A percentile compares a stretch with the other conserved stretches of the same genome.
Conservation (phyloP, 208 protist genomes). For the Trypanosoma avium region DNA sequence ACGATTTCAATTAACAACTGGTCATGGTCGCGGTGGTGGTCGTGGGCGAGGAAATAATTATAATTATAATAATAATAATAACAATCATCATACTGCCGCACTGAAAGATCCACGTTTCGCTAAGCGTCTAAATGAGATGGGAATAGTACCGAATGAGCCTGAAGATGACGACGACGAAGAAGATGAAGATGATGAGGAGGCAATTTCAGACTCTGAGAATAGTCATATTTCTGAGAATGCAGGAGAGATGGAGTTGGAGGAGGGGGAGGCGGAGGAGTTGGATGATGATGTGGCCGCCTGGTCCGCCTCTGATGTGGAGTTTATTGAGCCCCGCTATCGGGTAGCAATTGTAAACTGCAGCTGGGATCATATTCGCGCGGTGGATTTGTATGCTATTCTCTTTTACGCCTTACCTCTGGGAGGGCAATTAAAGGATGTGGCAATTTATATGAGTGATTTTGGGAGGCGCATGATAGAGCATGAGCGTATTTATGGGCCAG, state of each 20-base stretch:
- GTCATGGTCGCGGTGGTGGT: constrained; percentile 9
- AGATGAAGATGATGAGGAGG: constrained; percentile 32
- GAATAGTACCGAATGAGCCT: not conserved
- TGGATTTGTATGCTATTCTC: constrained; percentile 96
- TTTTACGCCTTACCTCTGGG: constrained; percentile 94
- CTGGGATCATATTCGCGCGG: constrained; percentile 94
- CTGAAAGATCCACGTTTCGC: constrained; percentile 71
- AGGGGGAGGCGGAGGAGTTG: constrained; percentile 24
- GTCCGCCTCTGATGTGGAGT: constrained; percentile 73
- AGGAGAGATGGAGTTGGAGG: constrained; percentile 9
- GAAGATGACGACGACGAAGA: constrained; percentile 31
- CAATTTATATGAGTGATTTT: constrained; percentile 95
- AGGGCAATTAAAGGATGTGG: constrained; percentile 89
- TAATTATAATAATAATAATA: not conserved
- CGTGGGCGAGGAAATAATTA: not conserved
- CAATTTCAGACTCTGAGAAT: constrained; percentile 17
- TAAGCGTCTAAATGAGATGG: constrained; percentile 39
- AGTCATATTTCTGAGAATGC: constrained; percentile 15
- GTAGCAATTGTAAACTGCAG: constrained; percentile 96
- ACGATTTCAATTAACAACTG: constrained; percentile 75
- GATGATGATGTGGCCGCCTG: constrained; percentile 77
- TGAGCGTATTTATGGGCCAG: constrained; percentile 76
- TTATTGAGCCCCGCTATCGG: constrained; percentile 75
- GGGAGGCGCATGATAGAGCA: constrained; percentile 92
- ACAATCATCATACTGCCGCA: constrained; percentile 34